A percentile compares a stretch with the other conserved stretches of the same genome.
phyloP scores from a whole-genome alignment of 768 basidiomycete genomes.

The Tylopilus felleus region DNA sequence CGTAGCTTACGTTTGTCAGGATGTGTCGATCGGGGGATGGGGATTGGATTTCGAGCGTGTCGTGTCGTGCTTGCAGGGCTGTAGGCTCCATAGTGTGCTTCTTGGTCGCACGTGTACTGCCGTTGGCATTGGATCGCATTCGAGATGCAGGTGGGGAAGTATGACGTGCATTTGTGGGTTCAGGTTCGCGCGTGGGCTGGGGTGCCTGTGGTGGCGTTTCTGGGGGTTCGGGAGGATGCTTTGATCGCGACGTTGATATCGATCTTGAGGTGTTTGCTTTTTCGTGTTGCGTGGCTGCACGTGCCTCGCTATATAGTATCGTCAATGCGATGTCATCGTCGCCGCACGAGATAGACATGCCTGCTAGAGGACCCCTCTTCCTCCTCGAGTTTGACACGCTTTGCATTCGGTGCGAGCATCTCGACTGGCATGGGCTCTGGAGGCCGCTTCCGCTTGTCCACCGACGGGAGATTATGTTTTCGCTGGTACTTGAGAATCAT shows the following conservation, averaged over 20 bases:
- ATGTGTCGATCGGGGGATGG: not conserved
- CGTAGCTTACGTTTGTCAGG: not conserved
- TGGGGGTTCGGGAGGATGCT: not conserved
- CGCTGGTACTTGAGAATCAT: constrained; percentile 40
- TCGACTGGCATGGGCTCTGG: not conserved
- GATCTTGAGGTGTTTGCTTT: not conserved
- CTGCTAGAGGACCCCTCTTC: not conserved
- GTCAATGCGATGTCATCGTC: not conserved
- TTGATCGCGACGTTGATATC: not conserved
- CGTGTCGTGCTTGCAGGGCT: not conserved
- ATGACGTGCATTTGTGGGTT: not conserved
- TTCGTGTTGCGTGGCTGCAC: not conserved
- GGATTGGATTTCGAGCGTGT: not conserved
- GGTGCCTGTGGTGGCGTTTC: not conserved
- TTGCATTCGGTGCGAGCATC: not conserved
- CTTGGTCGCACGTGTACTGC: not conserved
- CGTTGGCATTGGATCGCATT: not conserved
- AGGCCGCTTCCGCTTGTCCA: constrained; percentile 3
- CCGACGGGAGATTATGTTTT: constrained; percentile 23
- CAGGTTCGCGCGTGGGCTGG: not conserved
- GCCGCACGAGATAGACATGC: not conserved
- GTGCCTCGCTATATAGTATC: constrained; percentile 2
- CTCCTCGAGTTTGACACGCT: constrained; percentile 8
- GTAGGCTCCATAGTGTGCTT: not conserved
- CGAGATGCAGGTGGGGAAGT: not conserved